Conservation (phyloP, 805 yeast genomes). For the Wickerhamomyces strasburgensis region DNA sequence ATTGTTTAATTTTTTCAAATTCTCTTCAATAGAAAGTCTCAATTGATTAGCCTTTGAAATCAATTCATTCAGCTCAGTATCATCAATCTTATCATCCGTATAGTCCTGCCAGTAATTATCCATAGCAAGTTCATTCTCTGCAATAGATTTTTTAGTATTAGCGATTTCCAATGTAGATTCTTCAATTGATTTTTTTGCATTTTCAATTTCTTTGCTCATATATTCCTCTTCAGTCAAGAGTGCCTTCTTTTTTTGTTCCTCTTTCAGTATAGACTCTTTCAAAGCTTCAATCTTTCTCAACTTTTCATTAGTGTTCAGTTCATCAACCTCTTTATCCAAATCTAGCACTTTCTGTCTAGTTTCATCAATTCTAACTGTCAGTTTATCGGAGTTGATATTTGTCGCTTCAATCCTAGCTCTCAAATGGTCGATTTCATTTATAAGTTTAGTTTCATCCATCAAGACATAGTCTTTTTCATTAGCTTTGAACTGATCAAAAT, state of each 20-base stretch:
- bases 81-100: conserved; percentile 9
- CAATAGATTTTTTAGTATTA: conserved; percentile 12
- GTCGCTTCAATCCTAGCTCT: conserved; percentile 29
- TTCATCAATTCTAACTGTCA: conserved; percentile 22
- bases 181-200: conserved; percentile 44
- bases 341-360: conserved; percentile 23
- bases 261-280: conserved; percentile 39
- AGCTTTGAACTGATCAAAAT: conserved; percentile 35
- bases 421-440: conserved; percentile 40
- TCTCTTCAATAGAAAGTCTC: conserved; percentile 19
- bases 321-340: conserved; percentile 27
- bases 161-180: conserved; percentile 37
- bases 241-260: conserved; percentile 41
- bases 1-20: conserved; percentile 16
- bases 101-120: conserved; percentile 19
- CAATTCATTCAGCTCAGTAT: conserved; percentile 13
- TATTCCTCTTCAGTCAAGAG: conserved; percentile 57
- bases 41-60: conserved; percentile 8
- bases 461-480: conserved; percentile 39
- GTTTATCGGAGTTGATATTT: conserved; percentile 28
- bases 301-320: conserved; percentile 23
- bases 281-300: conserved; percentile 35
- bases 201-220: conserved; percentile 52
- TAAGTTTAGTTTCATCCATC: conserved; percentile 40
- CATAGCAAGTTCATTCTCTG: conserved; percentile 9